Conservation (phyloP, 257 asterid genomes). For the Nicotiana sylvestris region DNA sequence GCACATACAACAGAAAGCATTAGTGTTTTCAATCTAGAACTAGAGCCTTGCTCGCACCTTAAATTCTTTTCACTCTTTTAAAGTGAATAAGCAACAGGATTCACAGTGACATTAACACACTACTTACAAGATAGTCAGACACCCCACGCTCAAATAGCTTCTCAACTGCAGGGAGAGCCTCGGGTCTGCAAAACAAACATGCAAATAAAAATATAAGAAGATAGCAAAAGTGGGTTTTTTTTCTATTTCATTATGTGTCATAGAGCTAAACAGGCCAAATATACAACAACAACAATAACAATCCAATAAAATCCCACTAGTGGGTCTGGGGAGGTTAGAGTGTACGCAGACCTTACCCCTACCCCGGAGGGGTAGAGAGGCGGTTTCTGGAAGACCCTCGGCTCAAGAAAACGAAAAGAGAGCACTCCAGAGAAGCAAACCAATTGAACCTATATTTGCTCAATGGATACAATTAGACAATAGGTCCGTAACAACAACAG, state of each 20-base stretch:
- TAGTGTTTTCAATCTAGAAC: not conserved
- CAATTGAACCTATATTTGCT: too few relatives aligned
- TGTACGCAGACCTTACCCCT: too few relatives aligned
- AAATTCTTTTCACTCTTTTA: not conserved
- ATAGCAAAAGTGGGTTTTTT: not conserved
- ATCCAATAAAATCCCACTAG: too few relatives aligned
- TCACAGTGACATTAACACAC: not conserved
- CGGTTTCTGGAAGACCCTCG: too few relatives aligned
- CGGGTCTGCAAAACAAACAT: constrained; percentile 42
- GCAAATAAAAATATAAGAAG: not conserved
- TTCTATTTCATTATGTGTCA: not conserved
- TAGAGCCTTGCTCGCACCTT: not conserved
- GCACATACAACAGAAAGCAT: not conserved
- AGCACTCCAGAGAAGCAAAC: too few relatives aligned
- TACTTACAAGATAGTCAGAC: constrained; percentile 83
- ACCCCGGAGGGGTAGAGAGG: too few relatives aligned
- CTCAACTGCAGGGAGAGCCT: constrained; percentile 53
- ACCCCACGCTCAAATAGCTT: constrained; percentile 81
- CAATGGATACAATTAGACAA: too few relatives aligned
- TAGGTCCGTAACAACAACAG: too few relatives aligned
- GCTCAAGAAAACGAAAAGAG: too few relatives aligned
- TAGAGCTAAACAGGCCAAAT: not conserved
- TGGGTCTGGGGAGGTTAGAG: too few relatives aligned
- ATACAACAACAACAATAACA: not conserved
- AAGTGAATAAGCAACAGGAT: not conserved